Conservation (phyloP, 306 rosid species). For the Castanopsis chinensis region DNA sequence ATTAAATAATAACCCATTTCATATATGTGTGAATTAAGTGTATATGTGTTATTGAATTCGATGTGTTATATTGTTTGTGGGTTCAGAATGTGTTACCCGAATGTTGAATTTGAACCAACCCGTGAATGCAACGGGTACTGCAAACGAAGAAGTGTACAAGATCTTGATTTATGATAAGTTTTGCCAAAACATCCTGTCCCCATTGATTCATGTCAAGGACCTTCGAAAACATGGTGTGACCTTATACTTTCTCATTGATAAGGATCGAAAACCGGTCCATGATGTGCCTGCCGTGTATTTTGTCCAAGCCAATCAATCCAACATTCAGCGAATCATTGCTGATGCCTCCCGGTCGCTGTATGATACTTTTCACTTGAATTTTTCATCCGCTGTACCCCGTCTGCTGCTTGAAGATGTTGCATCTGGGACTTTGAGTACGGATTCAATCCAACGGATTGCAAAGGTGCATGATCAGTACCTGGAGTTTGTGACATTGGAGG, state of each 20-base stretch:
- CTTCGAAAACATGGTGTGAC: slow-evolving; percentile 96
- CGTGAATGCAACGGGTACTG: slow-evolving; percentile 58
- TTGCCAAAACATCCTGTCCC: slow-evolving; percentile 88
- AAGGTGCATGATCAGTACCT: slow-evolving; percentile 97
- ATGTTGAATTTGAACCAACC: slow-evolving; percentile 97
- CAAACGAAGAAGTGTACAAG: slow-evolving; percentile 91
- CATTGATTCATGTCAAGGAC: slow-evolving; percentile 85
- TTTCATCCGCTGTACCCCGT: slow-evolving; percentile 81
- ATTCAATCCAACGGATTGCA: slow-evolving; percentile 63
- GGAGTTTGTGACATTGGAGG: slow-evolving; percentile 87
- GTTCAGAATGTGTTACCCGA: slow-evolving; percentile 82
- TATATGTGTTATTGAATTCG: slow-evolving; percentile 15
- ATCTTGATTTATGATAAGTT: slow-evolving; percentile 80
- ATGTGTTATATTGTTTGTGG: slow-evolving; percentile 13
- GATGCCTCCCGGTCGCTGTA: slow-evolving; percentile 73
- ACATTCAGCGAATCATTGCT: slow-evolving; percentile 66
- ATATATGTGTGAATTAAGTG: neutral
- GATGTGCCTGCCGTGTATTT: slow-evolving; percentile 95
- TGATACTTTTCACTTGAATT: slow-evolving; percentile 73
- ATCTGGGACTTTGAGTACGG: slow-evolving; percentile 65
- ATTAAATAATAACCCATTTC: neutral
- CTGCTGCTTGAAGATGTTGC: slow-evolving; percentile 93
- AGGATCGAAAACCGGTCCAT: slow-evolving; percentile 85
- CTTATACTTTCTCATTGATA: slow-evolving; percentile 77
- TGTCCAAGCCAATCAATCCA: slow-evolving; percentile 65